These are phyloP conservation scores for Blechomonas ayalai DNA, from an alignment of 208 protist species.

Conservation along the genomic window DNA sequence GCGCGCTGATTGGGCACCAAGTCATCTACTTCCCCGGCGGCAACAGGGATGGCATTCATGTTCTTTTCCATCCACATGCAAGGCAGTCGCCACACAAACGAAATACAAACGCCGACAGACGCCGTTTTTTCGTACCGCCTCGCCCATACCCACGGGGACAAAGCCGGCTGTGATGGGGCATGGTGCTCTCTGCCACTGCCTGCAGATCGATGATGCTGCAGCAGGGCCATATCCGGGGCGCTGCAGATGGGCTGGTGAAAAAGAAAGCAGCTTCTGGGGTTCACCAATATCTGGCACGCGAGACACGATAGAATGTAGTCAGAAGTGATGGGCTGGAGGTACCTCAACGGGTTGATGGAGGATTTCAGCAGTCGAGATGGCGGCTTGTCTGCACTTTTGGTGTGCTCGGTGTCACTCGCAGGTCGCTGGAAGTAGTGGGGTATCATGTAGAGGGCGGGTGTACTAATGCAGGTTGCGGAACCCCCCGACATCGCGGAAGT, in stretches of 20 bases:
- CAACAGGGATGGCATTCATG: not conserved
- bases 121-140: conserved; percentile 41
- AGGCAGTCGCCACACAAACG: conserved; percentile 29
- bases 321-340: conserved; percentile 19
- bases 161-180: conserved; percentile 2
- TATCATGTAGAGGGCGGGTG: conserved; percentile 12
- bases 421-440: conserved; percentile 26
- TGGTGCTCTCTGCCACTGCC: not conserved
- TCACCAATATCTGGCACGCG: conserved; percentile 27
- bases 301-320: conserved; percentile 35
- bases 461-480: not conserved
- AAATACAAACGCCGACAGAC: conserved; percentile 35
- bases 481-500: too few species aligned
- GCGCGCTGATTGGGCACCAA: not conserved
- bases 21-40: not conserved
- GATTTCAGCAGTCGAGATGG: conserved; percentile 9
- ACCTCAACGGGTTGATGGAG: conserved; percentile 11
- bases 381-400: not conserved
- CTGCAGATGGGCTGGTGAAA: conserved; percentile 40
- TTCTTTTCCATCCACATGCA: too few species aligned
- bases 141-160: conserved; percentile 37
- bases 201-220: conserved; percentile 5
- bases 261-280: conserved; percentile 49
- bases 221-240: conserved; percentile 23
- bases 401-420: not conserved